Evolutionary conservation across 208 protist species (phyloP).

Genomic region (Wallacemonas sp.): DNA sequence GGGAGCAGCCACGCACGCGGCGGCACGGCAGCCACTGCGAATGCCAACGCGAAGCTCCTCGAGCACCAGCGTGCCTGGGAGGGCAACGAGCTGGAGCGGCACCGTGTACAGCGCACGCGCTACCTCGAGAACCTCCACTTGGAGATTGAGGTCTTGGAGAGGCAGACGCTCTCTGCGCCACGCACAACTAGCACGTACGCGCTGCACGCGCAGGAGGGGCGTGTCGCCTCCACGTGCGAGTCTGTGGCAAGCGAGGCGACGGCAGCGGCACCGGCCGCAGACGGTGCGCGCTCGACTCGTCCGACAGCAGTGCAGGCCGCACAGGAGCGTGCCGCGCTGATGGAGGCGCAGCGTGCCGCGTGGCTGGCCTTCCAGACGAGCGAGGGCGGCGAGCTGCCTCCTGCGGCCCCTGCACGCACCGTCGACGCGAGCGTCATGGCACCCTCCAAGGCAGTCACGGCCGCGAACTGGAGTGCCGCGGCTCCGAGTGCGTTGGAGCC

Average conservation of each 20-base stretch:
- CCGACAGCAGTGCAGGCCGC: background rate
- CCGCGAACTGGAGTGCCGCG: too few species aligned
- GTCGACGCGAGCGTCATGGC: too few species aligned
- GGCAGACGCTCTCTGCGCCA: background rate
- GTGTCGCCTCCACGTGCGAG: background rate
- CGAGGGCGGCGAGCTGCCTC: background rate
- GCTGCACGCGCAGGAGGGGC: background rate
- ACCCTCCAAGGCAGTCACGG: too few species aligned
- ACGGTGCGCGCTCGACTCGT: too few species aligned
- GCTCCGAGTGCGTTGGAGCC: too few species aligned
- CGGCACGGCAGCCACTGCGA: background rate
- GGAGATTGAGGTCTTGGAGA: constrained; percentile 28
- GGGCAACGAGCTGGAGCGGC: constrained; percentile 28
- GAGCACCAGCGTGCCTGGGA: constrained; percentile 36
- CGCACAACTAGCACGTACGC: background rate
- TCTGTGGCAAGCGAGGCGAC: background rate
- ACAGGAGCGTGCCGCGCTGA: background rate
- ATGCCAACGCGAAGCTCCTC: constrained; percentile 27
- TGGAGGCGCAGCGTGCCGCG: constrained; percentile 2
- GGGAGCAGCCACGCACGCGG: constrained; percentile 9
- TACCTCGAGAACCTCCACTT: constrained; percentile 32
- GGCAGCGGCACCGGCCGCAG: background rate
- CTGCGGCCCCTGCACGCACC: too few species aligned
- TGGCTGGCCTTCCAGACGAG: constrained; percentile 5
- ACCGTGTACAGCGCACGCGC: constrained; percentile 16